Evolutionary conservation across 2,329 filamentous ascomycete species (phyloP), one percentile per base, ranked within the genome.

Genomic region (Penicillium concentricum): DNA sequence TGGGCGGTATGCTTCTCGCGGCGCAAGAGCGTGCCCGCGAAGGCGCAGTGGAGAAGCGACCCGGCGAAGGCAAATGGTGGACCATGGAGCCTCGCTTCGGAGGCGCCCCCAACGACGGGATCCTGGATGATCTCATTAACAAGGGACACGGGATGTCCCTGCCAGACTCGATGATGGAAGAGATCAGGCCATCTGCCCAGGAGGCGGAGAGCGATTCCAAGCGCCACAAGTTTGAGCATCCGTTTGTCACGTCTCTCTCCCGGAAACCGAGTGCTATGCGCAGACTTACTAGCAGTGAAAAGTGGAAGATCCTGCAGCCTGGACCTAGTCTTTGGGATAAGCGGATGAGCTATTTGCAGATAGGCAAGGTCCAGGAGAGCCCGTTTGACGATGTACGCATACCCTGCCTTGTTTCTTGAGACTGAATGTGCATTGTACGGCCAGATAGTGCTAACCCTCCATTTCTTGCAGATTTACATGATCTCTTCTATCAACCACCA

Each of bases 401-500:
- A 4, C 12, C n/a, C 39, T 16, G n/a, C 5, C 16, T 24, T 20
- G 5, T 35, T 16, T 3, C 13, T 37, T 34, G 35, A 48, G 0
- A 10, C 9, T 28, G 45, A 50, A 9, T 50, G 13, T 22, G 13
- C 30, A 12, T 1, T 6, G 43, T n/a, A n/a, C 20, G 20, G 38
- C 5, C n/a, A 8, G 34, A 18, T 20, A 54, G 18, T 26, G 26
- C 43, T 54, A 48, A 54, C 20, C 15, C 26, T 20, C 55, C 53
- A 38, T 44, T 13, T 24, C 49, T 54, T 44, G 30, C 16, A 87
- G 82, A 78, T 87, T 50, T 86, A 83, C 70, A 80, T 86, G 77
- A 65, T 87, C 46, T 86, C 84, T 13, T 82, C 82, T 24, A 74
- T 87, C 60, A 86, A 86, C 67, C 84, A 86, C 70, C 85, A 87